Evolutionary conservation across 768 basidiomycete species (phyloP).

Genomic region (Paxillus rubicundulus): DNA sequence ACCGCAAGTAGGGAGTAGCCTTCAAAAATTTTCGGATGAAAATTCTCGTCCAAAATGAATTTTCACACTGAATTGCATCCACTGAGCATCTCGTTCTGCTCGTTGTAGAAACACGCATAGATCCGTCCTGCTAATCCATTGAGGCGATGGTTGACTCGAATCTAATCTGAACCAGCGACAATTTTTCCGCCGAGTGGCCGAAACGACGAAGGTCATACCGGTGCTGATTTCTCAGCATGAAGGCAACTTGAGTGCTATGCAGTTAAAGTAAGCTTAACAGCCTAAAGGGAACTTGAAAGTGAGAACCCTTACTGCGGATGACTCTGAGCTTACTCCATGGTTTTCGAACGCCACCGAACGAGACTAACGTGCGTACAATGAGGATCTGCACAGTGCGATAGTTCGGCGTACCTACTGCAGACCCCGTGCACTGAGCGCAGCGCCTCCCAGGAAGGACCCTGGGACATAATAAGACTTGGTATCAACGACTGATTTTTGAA

Average conservation of each 20-base stretch:
- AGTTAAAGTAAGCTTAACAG: conserved; percentile 7
- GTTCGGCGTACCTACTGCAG: too few relatives aligned
- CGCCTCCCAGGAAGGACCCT: conserved; percentile 92
- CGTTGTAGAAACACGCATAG: conserved; percentile 85
- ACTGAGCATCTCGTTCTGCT: conserved; percentile 77
- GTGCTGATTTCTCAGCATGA: conserved; percentile 83
- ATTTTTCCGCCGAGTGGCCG: conserved; percentile 48
- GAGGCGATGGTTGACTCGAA: conserved; percentile 65
- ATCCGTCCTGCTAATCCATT: conserved; percentile 83
- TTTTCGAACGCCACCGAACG: too few relatives aligned
- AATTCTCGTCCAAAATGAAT: not conserved
- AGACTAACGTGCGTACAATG: too few relatives aligned
- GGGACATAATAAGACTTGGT: not conserved
- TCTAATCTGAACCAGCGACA: conserved; percentile 91
- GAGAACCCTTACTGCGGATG: conserved; percentile 62
- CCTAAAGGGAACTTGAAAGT: not conserved
- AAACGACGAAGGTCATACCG: conserved; percentile 90
- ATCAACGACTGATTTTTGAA: not conserved
- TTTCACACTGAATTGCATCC: not conserved
- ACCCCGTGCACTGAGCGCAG: conserved; percentile 45
- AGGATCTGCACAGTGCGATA: too few relatives aligned
- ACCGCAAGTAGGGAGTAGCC: conserved; percentile 84
- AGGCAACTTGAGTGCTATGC: conserved; percentile 74
- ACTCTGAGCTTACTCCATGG: conserved; percentile 50
- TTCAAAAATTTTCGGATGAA: conserved; percentile 29